Percentiles rank a stretch among this genome's conserved stretches.
phyloP scores from a whole-genome alignment of 768 basidiomycete species.

The Suillus occidentalis region DNA sequence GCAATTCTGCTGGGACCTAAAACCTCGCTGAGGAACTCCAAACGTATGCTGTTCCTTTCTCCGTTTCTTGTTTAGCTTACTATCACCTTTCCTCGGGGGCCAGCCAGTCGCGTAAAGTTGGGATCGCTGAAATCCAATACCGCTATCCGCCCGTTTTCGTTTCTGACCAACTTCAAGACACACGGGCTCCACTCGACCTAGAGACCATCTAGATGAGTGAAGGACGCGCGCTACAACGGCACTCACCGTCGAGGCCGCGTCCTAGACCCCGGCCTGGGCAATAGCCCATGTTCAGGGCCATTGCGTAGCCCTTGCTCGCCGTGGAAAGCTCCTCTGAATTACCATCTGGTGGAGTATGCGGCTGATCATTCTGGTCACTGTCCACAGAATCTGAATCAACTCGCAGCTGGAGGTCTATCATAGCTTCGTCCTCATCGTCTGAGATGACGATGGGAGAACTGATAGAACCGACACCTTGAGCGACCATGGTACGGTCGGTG shows the following conservation, averaged over 20 bases:
- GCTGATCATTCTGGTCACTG: slow-evolving; percentile 5
- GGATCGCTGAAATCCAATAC: slow-evolving; percentile 13
- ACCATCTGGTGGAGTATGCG: not conserved
- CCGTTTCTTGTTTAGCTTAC: slow-evolving; percentile 7
- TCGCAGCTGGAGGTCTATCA: slow-evolving; percentile 13
- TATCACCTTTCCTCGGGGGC: not conserved
- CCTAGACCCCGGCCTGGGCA: slow-evolving; percentile 16
- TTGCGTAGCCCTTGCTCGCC: slow-evolving; percentile 11
- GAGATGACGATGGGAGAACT: slow-evolving; percentile 30
- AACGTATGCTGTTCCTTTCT: slow-evolving; percentile 10
- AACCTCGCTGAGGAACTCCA: slow-evolving; percentile 1
- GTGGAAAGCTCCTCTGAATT: slow-evolving; percentile 7
- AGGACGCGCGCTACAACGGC: not conserved
- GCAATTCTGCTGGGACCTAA: not conserved
- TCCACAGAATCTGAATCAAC: slow-evolving; percentile 1
- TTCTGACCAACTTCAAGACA: slow-evolving; percentile 12
- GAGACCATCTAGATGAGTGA: slow-evolving; percentile 10
- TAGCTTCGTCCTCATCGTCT: slow-evolving; percentile 26
- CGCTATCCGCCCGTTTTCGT: slow-evolving; percentile 14
- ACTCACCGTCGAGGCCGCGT: slow-evolving; percentile 15
- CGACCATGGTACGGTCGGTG: slow-evolving; percentile 8
- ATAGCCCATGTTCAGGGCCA: slow-evolving; percentile 16
- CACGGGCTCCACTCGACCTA: slow-evolving; percentile 17
- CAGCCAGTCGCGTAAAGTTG: not conserved
- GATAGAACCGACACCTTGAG: slow-evolving; percentile 23